Evolutionary conservation across 164 flowering plant genomes (phyloP), one percentile per base, ranked within the genome.

Genomic region (Berberis thunbergii): DNA sequence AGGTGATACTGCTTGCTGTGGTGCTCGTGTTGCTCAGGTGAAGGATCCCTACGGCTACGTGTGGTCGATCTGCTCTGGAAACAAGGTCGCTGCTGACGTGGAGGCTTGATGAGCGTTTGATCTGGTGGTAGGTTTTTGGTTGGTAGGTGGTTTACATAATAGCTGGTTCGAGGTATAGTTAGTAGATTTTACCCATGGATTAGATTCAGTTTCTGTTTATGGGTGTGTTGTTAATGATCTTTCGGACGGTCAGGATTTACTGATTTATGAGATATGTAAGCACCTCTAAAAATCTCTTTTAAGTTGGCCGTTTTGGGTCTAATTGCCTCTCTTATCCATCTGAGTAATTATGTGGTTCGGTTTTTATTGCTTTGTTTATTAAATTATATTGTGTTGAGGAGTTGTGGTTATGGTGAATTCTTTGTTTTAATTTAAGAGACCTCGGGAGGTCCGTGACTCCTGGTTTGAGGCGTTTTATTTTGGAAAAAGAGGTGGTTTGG

Each of bases 31-130:
- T 62, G 87, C 78, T 6, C 82, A 75, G 76, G 67, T 89, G 50
- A 86, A 75, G 79, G 97, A 90, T 48, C 95, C 95, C 1, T 90
- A 65, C 58, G 92, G 97, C 45, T 74, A 64, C 67, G 40, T 73
- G 41, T 90, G 97, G 97, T 60, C 72, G 58, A 64, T 90, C 70
- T 72, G 77, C 77, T 62, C 84, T 1, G 64, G n/a, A 4, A 58
- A 7, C 70, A 56, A 44, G 71, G 61, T 55, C 63, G 12, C 45
- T 2, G 65, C 54, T 38, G 82, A 73, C 50, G 79, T 60, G 74
- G 83, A 59, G 26, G 85, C 54, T 6, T 52, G n/a, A 26, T 13
- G n/a, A 10, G 4, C 54, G 13, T 52, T 8, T 7, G 54, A 4
- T 10, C 11, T 9, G 54, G 11, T 4, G n/a, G 10, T 52, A 12